Conservation (phyloP, 805 yeast genomes). For the Ogataea kodamae region DNA sequence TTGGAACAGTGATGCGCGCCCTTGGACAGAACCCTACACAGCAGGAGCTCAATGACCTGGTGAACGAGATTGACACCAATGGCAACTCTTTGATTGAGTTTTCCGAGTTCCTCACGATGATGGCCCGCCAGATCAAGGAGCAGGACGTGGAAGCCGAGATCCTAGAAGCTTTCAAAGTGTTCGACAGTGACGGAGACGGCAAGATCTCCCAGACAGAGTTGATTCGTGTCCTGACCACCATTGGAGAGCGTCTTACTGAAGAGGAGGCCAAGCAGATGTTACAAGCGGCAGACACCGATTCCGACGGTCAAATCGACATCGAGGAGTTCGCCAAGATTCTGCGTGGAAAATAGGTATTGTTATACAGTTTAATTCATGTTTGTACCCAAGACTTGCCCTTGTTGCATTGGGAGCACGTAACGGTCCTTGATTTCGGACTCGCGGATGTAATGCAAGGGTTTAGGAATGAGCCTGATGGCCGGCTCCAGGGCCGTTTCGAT, state of each 20-base stretch:
- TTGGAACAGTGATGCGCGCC: constrained; percentile 99
- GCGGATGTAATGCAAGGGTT: constrained; percentile 49
- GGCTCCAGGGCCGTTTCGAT: constrained; percentile 55
- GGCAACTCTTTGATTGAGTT: constrained; percentile 88
- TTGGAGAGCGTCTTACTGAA: constrained; percentile 94
- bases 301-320: constrained; percentile 96
- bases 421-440: constrained; percentile 48
- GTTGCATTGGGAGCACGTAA: constrained; percentile 25
- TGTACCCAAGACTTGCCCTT: constrained; percentile 30
- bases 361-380: constrained; percentile 7
- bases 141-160: constrained; percentile 97
- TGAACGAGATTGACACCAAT: constrained; percentile 94
- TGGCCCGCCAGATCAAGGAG: constrained; percentile 93
- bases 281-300: constrained; percentile 90
- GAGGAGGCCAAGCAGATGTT: constrained; percentile 98
- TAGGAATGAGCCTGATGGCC: constrained; percentile 52
- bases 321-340: constrained; percentile 92
- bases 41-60: constrained; percentile 92
- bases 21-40: constrained; percentile 96
- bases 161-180: constrained; percentile 96
- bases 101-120: constrained; percentile 77
- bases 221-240: constrained; percentile 93
- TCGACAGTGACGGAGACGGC: constrained; percentile 95
- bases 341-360: constrained; percentile 54
- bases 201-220: constrained; percentile 94